These are phyloP conservation scores for Fistulinella prunicolor DNA, from an alignment of 768 basidiomycete species.

Conservation along the genomic window DNA sequence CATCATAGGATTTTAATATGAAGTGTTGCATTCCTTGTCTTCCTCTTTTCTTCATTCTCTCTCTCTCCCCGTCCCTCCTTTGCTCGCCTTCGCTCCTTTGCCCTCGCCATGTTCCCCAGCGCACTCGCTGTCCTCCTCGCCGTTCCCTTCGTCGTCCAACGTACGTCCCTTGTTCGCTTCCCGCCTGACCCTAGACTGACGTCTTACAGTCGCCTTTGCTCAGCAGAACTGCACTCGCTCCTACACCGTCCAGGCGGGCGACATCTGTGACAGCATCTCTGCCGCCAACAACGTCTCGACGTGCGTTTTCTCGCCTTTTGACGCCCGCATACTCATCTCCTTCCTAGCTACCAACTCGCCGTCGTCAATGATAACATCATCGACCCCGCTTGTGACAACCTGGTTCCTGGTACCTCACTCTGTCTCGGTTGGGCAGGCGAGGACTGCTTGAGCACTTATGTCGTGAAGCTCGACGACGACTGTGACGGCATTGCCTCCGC, in stretches of 20 bases:
- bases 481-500: constrained; percentile 49
- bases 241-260: constrained; percentile 59
- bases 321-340: background rate
- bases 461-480: constrained; percentile 52
- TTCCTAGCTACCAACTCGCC: constrained; percentile 68
- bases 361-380: constrained; percentile 53
- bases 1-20: background rate
- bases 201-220: constrained; percentile 23
- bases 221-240: constrained; percentile 51
- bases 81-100: constrained; percentile 15
- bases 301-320: constrained; percentile 36
- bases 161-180: constrained; percentile 27
- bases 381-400: constrained; percentile 56
- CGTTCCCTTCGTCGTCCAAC: constrained; percentile 44
- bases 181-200: constrained; percentile 1
- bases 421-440: constrained; percentile 60
- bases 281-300: constrained; percentile 59
- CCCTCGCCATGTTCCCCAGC: constrained; percentile 38
- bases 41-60: background rate
- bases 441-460: constrained; percentile 64
- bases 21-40: background rate
- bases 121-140: constrained; percentile 42
- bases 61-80: constrained; percentile 19
- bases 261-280: constrained; percentile 73
- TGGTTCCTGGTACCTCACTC: constrained; percentile 45